A percentile compares a stretch with the other conserved stretches of the same genome.
Conservation (phyloP, 805 yeast species). For the Saccharomycopsis lassenensis region DNA sequence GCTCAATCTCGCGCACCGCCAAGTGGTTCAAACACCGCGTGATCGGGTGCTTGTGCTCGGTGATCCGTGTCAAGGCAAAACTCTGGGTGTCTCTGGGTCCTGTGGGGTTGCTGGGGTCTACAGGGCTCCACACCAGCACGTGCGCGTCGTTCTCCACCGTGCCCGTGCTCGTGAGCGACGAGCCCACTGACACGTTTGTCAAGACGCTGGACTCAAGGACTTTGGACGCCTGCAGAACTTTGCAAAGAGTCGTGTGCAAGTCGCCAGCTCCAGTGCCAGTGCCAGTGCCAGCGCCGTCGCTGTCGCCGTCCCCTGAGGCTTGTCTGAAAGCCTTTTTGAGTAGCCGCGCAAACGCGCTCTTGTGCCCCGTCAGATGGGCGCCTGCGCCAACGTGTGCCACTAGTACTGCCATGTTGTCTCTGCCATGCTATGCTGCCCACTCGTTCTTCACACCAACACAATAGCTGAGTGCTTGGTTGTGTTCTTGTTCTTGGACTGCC, state of each 20-base stretch:
- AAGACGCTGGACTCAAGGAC: constrained; percentile 6
- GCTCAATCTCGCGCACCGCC: constrained; percentile 2
- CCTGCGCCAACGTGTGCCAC: constrained; percentile 47
- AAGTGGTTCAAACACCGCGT: constrained; percentile 13
- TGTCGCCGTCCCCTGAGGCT: neutral
- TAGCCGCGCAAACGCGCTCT: constrained; percentile 23
- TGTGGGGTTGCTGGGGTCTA: constrained; percentile 2
- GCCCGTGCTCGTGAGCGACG: constrained; percentile 28
- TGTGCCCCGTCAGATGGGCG: constrained; percentile 24
- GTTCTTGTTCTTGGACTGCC: too few relatives aligned
- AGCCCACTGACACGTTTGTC: constrained; percentile 21
- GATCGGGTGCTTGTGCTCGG: constrained; percentile 9
- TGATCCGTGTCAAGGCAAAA: constrained; percentile 15
- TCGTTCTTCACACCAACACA: too few relatives aligned
- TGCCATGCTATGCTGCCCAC: too few relatives aligned
- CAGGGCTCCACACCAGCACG: constrained; percentile 12
- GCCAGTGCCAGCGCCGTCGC: neutral
- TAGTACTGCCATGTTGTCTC: too few relatives aligned
- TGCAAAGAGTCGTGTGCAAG: neutral
- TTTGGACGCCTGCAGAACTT: neutral
- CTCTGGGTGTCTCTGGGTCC: too few relatives aligned
- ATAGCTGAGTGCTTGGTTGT: too few relatives aligned
- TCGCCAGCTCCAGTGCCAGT: neutral
- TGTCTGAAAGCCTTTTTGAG: constrained; percentile 22
- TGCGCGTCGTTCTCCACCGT: constrained; percentile 30